Percentiles rank a stretch among this genome's conserved stretches.
Evolutionary conservation across 441 rosid species (phyloP).

Genomic region (Flueggea neowawraea): DNA sequence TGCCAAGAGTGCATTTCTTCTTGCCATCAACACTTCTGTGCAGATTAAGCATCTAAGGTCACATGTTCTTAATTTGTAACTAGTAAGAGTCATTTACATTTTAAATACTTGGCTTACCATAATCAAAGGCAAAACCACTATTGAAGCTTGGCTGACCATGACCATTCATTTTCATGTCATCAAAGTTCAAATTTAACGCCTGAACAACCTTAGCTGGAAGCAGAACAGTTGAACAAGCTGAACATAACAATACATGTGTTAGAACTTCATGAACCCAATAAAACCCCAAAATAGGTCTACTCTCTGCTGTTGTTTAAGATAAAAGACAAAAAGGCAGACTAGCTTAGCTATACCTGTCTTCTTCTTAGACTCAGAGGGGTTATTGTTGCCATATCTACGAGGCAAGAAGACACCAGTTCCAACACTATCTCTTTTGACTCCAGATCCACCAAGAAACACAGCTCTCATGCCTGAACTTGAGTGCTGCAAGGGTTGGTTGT

Average conservation of each 20-base stretch:
- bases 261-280: background rate
- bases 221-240: constrained; percentile 44
- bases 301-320: background rate
- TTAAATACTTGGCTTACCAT: constrained; percentile 30
- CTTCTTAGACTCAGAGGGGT: constrained; percentile 40
- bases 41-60: background rate
- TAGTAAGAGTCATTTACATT: background rate
- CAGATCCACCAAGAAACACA: constrained; percentile 38
- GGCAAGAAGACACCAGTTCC: constrained; percentile 98
- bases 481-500: constrained; percentile 16
- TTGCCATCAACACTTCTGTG: constrained; percentile 43
- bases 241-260: background rate
- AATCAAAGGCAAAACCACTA: constrained; percentile 26
- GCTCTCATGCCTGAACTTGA: constrained; percentile 28
- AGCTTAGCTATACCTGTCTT: constrained; percentile 36
- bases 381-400: constrained; percentile 30
- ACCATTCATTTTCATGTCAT: constrained; percentile 14
- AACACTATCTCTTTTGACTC: constrained; percentile 40
- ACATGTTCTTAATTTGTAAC: background rate
- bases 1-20: constrained; percentile 30
- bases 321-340: background rate
- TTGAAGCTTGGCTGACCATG: constrained; percentile 28
- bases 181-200: constrained; percentile 38
- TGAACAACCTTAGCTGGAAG: constrained; percentile 51
- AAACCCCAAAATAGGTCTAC: background rate